These are phyloP conservation scores for Hypoxylon crocopeplum DNA, from an alignment of 495 filamentous ascomycete species.

Conservation along the genomic window DNA sequence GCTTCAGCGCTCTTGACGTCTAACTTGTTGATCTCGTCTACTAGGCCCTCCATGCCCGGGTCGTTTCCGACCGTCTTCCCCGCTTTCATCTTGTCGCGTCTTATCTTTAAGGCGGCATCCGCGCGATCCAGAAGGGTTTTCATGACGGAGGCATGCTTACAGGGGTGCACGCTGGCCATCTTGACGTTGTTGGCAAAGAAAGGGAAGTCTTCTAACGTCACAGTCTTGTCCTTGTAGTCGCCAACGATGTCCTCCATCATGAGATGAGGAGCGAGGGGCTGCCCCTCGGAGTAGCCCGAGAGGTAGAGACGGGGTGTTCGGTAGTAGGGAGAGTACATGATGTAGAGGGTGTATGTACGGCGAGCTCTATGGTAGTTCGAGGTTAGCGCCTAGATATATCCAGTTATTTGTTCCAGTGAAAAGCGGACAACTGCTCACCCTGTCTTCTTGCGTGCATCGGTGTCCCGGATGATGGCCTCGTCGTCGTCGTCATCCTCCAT, in stretches of 20 bases:
- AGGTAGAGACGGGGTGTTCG: constrained; percentile 95
- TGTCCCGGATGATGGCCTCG: constrained; percentile 93
- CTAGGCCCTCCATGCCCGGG: constrained; percentile 62
- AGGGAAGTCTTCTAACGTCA: constrained; percentile 97
- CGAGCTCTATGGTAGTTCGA: constrained; percentile 62
- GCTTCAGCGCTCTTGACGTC: constrained; percentile 50
- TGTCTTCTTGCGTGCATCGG: constrained; percentile 63
- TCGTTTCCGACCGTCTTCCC: constrained; percentile 53
- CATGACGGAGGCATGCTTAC: constrained; percentile 95
- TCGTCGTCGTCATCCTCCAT: constrained; percentile 99
- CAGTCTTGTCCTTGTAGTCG: constrained; percentile 99
- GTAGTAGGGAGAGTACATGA: constrained; percentile 96
- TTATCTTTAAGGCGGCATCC: constrained; percentile 88
- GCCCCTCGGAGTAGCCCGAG: constrained; percentile 85
- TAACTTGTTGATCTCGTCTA: constrained; percentile 66
- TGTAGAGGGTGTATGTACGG: constrained; percentile 96
- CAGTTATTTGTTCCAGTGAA: too few species aligned
- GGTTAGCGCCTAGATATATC: constrained; percentile 4
- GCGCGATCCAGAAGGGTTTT: constrained; percentile 95
- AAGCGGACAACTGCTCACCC: constrained; percentile 62
- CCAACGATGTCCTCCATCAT: constrained; percentile 99
- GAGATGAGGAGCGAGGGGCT: constrained; percentile 82
- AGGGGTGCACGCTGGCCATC: constrained; percentile 95
- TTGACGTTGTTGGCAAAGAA: constrained; percentile 84
- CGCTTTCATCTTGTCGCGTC: constrained; percentile 76